phyloP scores from a whole-genome alignment of 345 rosid genomes.

The Rhizophora apiculata region DNA sequence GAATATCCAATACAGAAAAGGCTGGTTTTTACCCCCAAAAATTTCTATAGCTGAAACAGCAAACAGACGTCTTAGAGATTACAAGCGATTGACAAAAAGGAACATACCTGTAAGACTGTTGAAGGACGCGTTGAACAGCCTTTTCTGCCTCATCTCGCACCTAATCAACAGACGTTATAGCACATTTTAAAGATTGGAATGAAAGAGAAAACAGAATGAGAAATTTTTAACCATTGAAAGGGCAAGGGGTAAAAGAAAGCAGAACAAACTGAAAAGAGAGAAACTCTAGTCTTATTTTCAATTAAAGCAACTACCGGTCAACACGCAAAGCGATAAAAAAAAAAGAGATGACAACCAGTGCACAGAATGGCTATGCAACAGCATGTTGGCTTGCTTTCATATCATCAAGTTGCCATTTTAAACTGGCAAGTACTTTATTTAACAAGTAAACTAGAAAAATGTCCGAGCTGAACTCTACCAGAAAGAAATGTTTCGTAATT shows the following conservation, averaged over 20 bases:
- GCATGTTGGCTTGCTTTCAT: not conserved
- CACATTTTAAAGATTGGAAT: not conserved
- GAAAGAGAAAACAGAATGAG: not conserved
- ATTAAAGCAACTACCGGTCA: not conserved
- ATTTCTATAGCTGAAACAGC: too few relatives aligned
- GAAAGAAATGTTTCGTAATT: not conserved
- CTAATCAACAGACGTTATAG: constrained; percentile 10
- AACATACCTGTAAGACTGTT: constrained; percentile 22
- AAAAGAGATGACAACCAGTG: not conserved
- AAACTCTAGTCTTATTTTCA: not conserved
- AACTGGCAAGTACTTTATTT: not conserved
- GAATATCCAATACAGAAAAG: not conserved
- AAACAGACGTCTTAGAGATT: not conserved
- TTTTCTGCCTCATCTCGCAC: constrained; percentile 26
- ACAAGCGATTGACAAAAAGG: not conserved
- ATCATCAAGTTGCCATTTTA: not conserved
- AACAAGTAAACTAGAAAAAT: not conserved
- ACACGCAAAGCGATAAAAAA: not conserved
- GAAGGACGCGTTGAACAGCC: not conserved
- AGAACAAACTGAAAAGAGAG: not conserved
- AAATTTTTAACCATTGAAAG: not conserved
- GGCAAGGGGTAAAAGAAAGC: not conserved
- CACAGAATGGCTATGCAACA: not conserved
- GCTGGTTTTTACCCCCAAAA: too few relatives aligned
- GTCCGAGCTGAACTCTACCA: not conserved